phyloP scores from a whole-genome alignment of 73 alveolate genomes.

The Symbiodinium pilosum region DNA sequence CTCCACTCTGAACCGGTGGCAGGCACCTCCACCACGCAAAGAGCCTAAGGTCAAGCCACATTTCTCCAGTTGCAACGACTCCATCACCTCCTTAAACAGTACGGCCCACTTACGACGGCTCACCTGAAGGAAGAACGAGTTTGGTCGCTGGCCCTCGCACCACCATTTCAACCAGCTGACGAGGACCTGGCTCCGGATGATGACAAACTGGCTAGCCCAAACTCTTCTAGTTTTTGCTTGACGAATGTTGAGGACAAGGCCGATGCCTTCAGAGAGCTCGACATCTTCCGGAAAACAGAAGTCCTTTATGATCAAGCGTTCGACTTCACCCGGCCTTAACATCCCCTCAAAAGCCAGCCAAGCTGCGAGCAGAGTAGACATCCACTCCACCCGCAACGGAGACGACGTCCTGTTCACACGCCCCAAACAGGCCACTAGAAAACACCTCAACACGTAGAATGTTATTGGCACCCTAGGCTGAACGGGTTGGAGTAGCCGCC shows the following conservation, averaged over 20 bases:
- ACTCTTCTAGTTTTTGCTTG: conserved; percentile 12
- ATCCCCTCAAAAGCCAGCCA: conserved; percentile 26
- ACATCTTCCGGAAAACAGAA: not conserved
- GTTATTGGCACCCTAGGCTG: conserved; percentile 19
- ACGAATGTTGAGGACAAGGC: not conserved
- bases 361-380: not conserved
- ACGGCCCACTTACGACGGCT: not conserved
- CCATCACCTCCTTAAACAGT: not conserved
- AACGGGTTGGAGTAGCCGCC: not conserved
- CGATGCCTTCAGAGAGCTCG: not conserved
- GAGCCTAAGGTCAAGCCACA: not conserved
- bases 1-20: not conserved
- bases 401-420: not conserved
- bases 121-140: not conserved
- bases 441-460: not conserved
- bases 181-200: not conserved
- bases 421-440: not conserved
- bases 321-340: not conserved
- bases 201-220: conserved; percentile 11
- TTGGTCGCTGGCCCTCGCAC: not conserved
- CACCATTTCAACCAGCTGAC: conserved; percentile 3
- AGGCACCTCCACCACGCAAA: conserved; percentile 7
- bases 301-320: not conserved
- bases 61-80: not conserved
- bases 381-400: not conserved